Percentiles rank a stretch among this genome's conserved stretches.
These are phyloP conservation scores for Mucor plumbeus DNA, from an alignment of 371 early-diverging fungal species.

Conservation along the genomic window DNA sequence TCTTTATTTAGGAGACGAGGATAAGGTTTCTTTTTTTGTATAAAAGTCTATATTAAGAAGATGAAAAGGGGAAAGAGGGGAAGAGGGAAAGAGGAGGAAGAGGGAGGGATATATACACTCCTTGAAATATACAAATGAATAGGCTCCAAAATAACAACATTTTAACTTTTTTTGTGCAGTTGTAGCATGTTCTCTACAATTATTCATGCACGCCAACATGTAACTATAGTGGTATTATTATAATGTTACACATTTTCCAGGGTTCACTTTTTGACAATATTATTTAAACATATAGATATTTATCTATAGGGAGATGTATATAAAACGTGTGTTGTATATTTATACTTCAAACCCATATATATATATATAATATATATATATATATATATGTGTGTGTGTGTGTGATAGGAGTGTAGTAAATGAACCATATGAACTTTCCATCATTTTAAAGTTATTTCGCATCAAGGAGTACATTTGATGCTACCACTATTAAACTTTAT, in stretches of 20 bases:
- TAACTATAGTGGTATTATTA: background rate
- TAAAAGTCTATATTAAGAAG: conserved; percentile 11
- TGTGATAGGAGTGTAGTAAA: conserved; percentile 1
- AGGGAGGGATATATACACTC: background rate
- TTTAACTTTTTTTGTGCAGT: background rate
- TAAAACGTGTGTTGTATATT: conserved; percentile 1
- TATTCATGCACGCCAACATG: background rate
- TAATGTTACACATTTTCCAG: conserved; percentile 3
- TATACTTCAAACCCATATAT: too few species aligned
- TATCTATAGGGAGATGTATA: background rate
- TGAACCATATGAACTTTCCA: conserved; percentile 1
- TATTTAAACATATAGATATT: background rate
- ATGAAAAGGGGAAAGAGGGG: background rate
- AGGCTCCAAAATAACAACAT: background rate
- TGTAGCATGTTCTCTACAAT: too few species aligned
- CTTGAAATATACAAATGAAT: conserved; percentile 6
- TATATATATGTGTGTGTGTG: too few species aligned
- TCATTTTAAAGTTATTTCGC: background rate
- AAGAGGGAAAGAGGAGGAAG: background rate
- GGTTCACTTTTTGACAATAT: conserved; percentile 5
- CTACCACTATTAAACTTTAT: background rate
- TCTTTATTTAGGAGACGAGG: background rate
- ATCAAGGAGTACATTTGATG: background rate
- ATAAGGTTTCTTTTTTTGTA: conserved; percentile 8
- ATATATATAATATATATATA: too few species aligned